Evolutionary conservation across 1,284 basidiomycete genomes (phyloP).

Genomic region (Fomes fomentarius): DNA sequence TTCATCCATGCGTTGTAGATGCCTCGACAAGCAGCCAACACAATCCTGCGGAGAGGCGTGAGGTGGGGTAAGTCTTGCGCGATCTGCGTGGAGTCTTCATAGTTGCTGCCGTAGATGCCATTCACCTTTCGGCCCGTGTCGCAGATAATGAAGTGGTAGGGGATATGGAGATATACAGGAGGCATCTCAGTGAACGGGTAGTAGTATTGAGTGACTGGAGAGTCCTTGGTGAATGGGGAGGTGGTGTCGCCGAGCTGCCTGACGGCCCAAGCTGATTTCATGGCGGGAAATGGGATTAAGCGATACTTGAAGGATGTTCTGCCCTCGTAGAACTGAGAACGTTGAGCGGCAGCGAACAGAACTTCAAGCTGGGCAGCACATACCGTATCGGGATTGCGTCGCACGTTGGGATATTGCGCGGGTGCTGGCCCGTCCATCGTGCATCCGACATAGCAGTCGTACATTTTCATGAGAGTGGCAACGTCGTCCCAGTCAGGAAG

Average conservation of each 20-base stretch:
- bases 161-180: neutral
- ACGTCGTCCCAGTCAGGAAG: neutral
- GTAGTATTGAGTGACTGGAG: neutral
- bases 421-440: too few relatives aligned
- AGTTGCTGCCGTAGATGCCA: neutral
- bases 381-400: neutral
- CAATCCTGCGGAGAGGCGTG: neutral
- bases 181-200: neutral
- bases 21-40: neutral
- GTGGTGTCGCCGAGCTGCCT: neutral
- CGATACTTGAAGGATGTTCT: neutral
- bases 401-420: neutral
- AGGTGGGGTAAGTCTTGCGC: neutral
- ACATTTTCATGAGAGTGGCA: neutral
- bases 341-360: neutral
- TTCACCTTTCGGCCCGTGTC: neutral
- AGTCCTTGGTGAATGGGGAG: neutral
- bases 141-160: conserved; percentile 5
- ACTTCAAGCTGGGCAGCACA: neutral
- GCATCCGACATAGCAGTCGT: neutral
- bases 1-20: neutral
- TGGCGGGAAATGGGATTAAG: neutral
- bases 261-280: neutral
- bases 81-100: neutral
- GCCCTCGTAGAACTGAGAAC: neutral